phyloP scores from a whole-genome alignment of 495 filamentous ascomycete genomes.

The Usnea hakonensis region DNA sequence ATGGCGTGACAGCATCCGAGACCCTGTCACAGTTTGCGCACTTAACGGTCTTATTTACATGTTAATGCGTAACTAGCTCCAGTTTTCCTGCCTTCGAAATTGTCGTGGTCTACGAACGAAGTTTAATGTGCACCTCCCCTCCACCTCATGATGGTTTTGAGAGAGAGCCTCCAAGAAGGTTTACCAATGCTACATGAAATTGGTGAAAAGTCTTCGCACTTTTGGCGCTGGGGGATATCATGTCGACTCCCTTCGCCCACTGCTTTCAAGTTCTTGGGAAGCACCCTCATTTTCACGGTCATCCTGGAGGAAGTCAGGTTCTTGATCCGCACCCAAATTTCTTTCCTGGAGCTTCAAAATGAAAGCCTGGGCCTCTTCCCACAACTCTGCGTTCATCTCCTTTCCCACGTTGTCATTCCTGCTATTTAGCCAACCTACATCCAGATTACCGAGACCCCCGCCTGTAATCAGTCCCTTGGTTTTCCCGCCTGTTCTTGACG shows the following conservation, averaged over 20 bases:
- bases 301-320: not conserved
- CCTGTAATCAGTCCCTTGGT: conserved; percentile 35
- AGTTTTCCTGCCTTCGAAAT: not conserved
- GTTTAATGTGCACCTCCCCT: not conserved
- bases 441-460: conserved; percentile 54
- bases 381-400: conserved; percentile 72
- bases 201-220: not conserved
- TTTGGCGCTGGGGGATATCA: not conserved
- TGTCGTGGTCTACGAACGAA: not conserved
- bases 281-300: not conserved
- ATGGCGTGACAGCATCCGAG: not conserved
- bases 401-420: conserved; percentile 66
- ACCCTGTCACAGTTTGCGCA: not conserved
- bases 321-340: not conserved
- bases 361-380: conserved; percentile 51
- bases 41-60: not conserved
- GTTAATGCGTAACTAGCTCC: not conserved
- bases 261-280: not conserved
- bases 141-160: not conserved
- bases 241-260: not conserved
- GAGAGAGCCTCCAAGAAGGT: not conserved
- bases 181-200: not conserved
- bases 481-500: conserved; percentile 24
- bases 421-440: conserved; percentile 81
- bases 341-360: conserved; percentile 21